A percentile compares a stretch with the other conserved stretches of the same genome.
Evolutionary conservation across 2,329 filamentous ascomycete species (phyloP).

Genomic region (Madurella fahalii): DNA sequence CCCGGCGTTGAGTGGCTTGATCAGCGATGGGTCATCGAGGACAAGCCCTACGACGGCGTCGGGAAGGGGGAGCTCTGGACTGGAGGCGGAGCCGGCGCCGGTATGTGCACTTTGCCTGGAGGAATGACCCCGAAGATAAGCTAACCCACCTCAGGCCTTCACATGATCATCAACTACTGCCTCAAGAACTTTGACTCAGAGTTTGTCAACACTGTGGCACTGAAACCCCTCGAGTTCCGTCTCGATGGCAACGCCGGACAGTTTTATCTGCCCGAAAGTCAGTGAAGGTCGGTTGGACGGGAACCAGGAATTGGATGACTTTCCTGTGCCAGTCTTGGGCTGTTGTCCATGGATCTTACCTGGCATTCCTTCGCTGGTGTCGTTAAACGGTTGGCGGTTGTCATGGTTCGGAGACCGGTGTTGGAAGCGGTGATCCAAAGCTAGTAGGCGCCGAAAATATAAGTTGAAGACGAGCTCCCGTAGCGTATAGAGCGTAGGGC

Average conservation of each 20-base stretch:
- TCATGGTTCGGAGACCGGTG: too few species aligned
- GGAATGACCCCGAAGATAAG: not conserved
- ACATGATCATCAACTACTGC: slow-evolving; percentile 23
- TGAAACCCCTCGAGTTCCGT: slow-evolving; percentile 16
- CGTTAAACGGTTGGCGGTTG: too few species aligned
- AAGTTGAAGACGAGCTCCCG: too few species aligned
- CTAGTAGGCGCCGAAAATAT: too few species aligned
- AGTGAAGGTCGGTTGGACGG: not conserved
- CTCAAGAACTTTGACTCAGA: slow-evolving; percentile 18
- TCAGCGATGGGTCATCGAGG: slow-evolving; percentile 37
- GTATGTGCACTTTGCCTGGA: slow-evolving; percentile 22
- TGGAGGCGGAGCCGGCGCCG: slow-evolving; percentile 34
- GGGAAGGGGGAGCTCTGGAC: slow-evolving; percentile 36
- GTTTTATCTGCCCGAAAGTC: slow-evolving; percentile 9
- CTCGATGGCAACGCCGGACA: slow-evolving; percentile 9
- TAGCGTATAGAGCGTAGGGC: too few species aligned
- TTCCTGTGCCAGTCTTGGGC: too few species aligned
- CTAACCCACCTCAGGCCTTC: slow-evolving; percentile 10
- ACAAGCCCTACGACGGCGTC: slow-evolving; percentile 28
- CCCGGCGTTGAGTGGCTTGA: slow-evolving; percentile 36
- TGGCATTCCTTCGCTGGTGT: too few species aligned
- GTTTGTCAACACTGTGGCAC: slow-evolving; percentile 17
- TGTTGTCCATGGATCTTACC: too few species aligned
- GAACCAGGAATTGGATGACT: not conserved
- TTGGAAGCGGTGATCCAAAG: too few species aligned